Evolutionary conservation across 176 grass and related monocot genomes (phyloP).

Genomic region (Otatea glauca): DNA sequence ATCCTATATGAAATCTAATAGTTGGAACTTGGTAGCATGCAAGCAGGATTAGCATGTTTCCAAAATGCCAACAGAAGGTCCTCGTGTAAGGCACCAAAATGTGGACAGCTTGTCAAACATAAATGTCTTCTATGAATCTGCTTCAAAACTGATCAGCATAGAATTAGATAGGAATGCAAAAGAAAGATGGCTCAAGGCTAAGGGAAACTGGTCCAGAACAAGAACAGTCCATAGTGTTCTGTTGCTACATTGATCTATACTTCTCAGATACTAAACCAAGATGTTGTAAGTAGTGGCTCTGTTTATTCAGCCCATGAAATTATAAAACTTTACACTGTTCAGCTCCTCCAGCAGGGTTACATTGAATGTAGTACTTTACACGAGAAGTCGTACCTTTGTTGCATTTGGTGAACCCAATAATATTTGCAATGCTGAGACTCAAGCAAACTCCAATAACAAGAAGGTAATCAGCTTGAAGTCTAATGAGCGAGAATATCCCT

Average conservation of each 20-base stretch:
- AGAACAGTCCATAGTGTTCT: background rate
- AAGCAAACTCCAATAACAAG: conserved; percentile 97
- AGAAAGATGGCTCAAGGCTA: conserved; percentile 29
- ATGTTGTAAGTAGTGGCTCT: background rate
- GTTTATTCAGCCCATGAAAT: background rate
- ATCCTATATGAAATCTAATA: background rate
- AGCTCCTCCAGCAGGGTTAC: background rate
- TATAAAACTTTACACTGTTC: background rate
- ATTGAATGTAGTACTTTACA: background rate
- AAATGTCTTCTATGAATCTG: background rate
- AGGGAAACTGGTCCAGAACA: background rate
- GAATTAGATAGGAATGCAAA: background rate
- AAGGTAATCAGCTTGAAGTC: conserved; percentile 94
- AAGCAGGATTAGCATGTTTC: background rate
- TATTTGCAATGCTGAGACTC: conserved; percentile 90
- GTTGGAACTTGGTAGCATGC: background rate
- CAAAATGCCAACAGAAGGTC: background rate
- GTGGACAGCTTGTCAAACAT: background rate
- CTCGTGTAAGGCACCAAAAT: background rate
- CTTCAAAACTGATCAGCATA: background rate
- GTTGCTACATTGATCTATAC: background rate
- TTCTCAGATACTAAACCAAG: conserved; percentile 9
- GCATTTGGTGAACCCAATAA: conserved; percentile 99
- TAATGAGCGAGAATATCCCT: conserved; percentile 91
- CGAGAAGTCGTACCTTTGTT: conserved; percentile 74